Evolutionary conservation across 768 basidiomycete genomes (phyloP).

Genomic region (Hydnomerulius pinastri): DNA sequence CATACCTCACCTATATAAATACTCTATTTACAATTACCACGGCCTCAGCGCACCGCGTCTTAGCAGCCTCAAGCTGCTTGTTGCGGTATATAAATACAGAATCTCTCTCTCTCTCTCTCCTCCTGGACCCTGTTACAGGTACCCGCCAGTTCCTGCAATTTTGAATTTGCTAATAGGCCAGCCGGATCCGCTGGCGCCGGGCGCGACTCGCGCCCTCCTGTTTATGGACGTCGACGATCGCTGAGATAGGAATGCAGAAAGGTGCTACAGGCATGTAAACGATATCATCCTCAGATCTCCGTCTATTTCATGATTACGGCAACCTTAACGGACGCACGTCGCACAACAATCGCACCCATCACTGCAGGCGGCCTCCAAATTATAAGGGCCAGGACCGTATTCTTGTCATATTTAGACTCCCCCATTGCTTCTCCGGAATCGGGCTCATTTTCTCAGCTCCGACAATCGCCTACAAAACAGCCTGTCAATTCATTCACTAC

Average conservation of each 20-base stretch:
- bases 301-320: slow-evolving; percentile 9
- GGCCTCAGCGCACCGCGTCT: no score
- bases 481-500: background rate
- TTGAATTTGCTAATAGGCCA: background rate
- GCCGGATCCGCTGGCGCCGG: slow-evolving; percentile 1
- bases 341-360: background rate
- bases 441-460: background rate
- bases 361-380: background rate
- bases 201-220: slow-evolving; percentile 8
- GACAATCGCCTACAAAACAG: background rate
- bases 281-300: background rate
- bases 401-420: background rate
- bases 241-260: slow-evolving; percentile 9
- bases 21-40: no score
- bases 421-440: background rate
- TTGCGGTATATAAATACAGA: no score
- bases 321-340: slow-evolving; percentile 14
- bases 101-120: no score
- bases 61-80: no score
- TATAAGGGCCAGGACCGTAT: background rate
- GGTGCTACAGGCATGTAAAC: slow-evolving; percentile 8
- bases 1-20: no score
- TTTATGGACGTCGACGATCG: background rate
- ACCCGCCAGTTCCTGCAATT: background rate
- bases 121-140: slow-evolving; percentile 20